These are phyloP conservation scores for Amaranthus palmeri DNA, from an alignment of 148 eudicot genomes.

Conservation along the genomic window DNA sequence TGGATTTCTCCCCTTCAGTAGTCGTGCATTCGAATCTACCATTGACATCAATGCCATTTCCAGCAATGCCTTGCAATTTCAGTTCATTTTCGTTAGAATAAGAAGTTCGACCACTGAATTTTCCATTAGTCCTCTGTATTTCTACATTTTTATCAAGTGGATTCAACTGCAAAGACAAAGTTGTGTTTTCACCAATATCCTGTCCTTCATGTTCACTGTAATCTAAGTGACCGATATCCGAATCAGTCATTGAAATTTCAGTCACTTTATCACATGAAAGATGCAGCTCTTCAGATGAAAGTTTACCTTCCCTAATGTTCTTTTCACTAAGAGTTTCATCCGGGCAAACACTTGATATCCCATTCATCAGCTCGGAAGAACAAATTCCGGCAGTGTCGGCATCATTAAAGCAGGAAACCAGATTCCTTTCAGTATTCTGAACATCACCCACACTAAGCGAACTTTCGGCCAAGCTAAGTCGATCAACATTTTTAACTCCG, in stretches of 20 bases:
- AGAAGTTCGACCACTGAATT: constrained; percentile 4
- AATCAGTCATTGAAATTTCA: constrained; percentile 6
- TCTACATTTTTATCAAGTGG: neutral
- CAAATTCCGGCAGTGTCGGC: constrained; percentile 18
- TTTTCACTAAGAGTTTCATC: neutral
- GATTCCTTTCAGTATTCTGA: constrained; percentile 16
- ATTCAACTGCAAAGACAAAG: neutral
- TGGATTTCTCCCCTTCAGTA: constrained; percentile 14
- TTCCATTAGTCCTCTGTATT: constrained; percentile 8
- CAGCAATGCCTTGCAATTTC: constrained; percentile 17
- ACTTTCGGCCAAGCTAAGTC: constrained; percentile 9
- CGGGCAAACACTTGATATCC: neutral
- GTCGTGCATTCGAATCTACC: constrained; percentile 6
- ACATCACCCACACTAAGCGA: constrained; percentile 14
- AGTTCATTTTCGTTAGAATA: constrained; percentile 20
- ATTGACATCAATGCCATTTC: constrained; percentile 15
- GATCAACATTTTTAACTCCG: constrained; percentile 14
- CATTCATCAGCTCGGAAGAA: constrained; percentile 10
- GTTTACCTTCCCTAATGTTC: constrained; percentile 5
- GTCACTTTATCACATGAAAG: constrained; percentile 1
- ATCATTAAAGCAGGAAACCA: constrained; percentile 26
- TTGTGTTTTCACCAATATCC: constrained; percentile 6
- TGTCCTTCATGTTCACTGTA: constrained; percentile 1
- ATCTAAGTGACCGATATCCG: constrained; percentile 1
- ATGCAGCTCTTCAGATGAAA: neutral